Conservation (phyloP, 140 eudicot species). For the Ambrosia hybrid region DNA sequence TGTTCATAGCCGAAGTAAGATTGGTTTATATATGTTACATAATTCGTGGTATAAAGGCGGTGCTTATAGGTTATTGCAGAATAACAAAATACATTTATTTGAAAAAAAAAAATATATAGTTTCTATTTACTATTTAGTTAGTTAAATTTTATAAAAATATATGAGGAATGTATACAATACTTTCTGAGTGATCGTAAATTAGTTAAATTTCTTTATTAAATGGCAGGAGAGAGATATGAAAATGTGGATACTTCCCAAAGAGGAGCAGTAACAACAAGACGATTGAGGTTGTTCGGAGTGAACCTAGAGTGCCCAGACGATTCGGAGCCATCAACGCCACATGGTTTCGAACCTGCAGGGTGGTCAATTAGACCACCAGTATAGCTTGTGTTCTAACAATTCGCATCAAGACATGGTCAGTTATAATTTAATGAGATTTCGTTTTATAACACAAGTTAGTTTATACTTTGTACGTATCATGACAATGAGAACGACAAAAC, state of each 20-base stretch:
- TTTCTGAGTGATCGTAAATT: background rate
- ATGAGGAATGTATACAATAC: background rate
- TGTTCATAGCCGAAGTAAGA: too few species aligned
- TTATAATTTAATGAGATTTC: conserved; percentile 5
- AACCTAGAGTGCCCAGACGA: conserved; percentile 54
- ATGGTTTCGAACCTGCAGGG: conserved; percentile 40
- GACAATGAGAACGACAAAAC: background rate
- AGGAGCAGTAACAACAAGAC: conserved; percentile 39
- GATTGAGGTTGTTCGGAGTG: conserved; percentile 64
- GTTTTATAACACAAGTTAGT: background rate
- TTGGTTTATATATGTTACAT: too few species aligned
- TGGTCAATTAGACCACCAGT: conserved; percentile 28
- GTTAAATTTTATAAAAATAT: too few species aligned
- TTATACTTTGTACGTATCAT: background rate
- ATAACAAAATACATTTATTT: too few species aligned
- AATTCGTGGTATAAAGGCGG: too few species aligned
- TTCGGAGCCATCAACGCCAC: conserved; percentile 30
- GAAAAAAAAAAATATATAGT: background rate
- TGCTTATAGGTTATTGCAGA: background rate
- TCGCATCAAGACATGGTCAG: conserved; percentile 17
- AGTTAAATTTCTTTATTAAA: background rate
- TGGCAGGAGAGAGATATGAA: conserved; percentile 23
- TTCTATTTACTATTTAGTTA: background rate
- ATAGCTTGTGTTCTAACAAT: background rate
- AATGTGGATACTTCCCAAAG: conserved; percentile 29